phyloP scores from a whole-genome alignment of 2,329 filamentous ascomycete species.

The Ascochyta koolunga region DNA sequence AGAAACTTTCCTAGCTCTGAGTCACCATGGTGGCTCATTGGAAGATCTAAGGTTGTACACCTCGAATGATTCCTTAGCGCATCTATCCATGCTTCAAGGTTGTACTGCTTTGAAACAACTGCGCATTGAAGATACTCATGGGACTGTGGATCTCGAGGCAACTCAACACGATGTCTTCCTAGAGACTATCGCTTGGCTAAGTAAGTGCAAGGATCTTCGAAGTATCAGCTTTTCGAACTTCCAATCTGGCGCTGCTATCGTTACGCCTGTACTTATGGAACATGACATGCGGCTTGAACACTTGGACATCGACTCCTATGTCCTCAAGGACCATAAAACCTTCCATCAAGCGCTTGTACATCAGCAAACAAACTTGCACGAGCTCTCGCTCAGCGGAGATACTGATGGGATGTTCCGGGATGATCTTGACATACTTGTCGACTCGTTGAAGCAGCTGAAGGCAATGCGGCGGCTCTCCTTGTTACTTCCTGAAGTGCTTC shows the following conservation, averaged over 20 bases:
- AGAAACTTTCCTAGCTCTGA: constrained; percentile 61
- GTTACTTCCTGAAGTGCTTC: constrained; percentile 59
- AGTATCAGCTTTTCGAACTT: constrained; percentile 60
- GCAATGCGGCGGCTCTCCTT: constrained; percentile 61
- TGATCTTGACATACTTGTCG: constrained; percentile 56
- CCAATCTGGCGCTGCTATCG: constrained; percentile 58
- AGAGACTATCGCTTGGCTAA: constrained; percentile 61
- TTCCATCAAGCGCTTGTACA: constrained; percentile 61
- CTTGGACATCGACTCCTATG: constrained; percentile 58
- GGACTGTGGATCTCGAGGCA: constrained; percentile 55
- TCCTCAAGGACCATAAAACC: constrained; percentile 54
- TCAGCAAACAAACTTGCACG: constrained; percentile 58
- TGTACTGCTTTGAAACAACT: constrained; percentile 59
- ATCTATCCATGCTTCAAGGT: constrained; percentile 55
- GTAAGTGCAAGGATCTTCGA: constrained; percentile 58
- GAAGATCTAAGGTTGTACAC: constrained; percentile 60
- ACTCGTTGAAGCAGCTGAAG: constrained; percentile 59
- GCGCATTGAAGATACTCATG: constrained; percentile 55
- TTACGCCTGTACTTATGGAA: constrained; percentile 57
- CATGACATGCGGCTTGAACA: constrained; percentile 55
- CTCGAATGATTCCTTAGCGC: constrained; percentile 56
- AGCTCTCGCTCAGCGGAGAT: constrained; percentile 55
- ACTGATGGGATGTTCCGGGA: constrained; percentile 55
- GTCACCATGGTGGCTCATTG: constrained; percentile 61
- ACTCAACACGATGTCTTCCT: constrained; percentile 60